phyloP scores from a whole-genome alignment of 805 yeast species.

The Candida oleophila region DNA sequence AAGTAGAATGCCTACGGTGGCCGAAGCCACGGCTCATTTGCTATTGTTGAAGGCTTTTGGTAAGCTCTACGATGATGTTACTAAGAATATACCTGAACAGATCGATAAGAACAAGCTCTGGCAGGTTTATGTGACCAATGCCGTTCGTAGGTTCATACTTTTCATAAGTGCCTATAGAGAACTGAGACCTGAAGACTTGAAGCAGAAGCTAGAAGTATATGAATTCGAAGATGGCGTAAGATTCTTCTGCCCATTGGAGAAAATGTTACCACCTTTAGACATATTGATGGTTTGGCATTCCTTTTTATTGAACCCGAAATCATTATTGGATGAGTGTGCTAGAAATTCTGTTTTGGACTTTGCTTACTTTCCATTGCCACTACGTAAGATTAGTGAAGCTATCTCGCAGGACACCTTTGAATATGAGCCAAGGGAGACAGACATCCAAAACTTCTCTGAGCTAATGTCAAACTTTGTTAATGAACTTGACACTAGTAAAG shows the following conservation, averaged over 20 bases:
- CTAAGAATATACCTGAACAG: background rate
- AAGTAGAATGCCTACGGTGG: background rate
- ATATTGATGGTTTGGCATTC: slow-evolving; percentile 24
- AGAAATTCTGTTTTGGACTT: slow-evolving; percentile 11
- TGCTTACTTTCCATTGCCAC: slow-evolving; percentile 12
- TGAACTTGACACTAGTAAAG: background rate
- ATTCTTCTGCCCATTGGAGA: background rate
- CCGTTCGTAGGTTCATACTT: slow-evolving; percentile 20
- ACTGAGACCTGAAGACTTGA: background rate
- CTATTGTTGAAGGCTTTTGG: slow-evolving; percentile 1
- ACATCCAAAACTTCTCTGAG: background rate
- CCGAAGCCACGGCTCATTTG: slow-evolving; percentile 2
- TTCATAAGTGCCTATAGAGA: slow-evolving; percentile 16
- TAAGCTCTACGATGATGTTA: background rate
- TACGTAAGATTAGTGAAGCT: slow-evolving; percentile 3
- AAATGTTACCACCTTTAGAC: slow-evolving; percentile 19
- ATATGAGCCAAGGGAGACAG: slow-evolving; percentile 3
- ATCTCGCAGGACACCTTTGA: slow-evolving; percentile 10
- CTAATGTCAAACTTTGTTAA: background rate
- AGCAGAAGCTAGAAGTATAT: background rate
- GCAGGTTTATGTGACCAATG: slow-evolving; percentile 21
- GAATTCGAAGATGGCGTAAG: background rate
- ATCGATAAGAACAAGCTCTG: slow-evolving; percentile 13
- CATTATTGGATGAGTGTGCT: slow-evolving; percentile 12
- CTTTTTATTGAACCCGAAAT: slow-evolving; percentile 16